These are phyloP conservation scores for Hyphopichia burtonii DNA, from an alignment of 1,139 yeast species.

Conservation along the genomic window DNA sequence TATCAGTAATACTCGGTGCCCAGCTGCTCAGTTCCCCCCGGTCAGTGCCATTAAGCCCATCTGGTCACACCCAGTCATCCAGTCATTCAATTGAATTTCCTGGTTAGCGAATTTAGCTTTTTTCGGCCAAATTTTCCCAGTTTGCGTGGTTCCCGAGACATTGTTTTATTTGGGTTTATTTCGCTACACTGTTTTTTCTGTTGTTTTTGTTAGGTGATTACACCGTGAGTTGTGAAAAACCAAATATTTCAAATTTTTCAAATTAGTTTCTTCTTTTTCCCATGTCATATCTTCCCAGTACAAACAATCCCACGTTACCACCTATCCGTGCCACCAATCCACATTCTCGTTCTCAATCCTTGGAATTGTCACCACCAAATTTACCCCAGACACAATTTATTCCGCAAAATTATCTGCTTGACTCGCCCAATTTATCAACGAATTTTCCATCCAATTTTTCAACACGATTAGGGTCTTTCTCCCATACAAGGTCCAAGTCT, in stretches of 20 bases:
- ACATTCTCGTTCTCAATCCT: background rate
- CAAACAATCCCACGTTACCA: background rate
- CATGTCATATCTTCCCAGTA: background rate
- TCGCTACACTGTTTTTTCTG: background rate
- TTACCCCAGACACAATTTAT: background rate
- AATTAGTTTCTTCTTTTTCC: background rate
- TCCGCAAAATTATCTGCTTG: background rate
- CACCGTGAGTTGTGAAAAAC: too few species aligned
- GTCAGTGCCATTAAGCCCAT: too few species aligned
- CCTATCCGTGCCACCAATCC: background rate
- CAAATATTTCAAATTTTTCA: background rate
- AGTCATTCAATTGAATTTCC: too few species aligned
- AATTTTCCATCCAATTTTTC: background rate
- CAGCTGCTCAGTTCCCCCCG: too few species aligned
- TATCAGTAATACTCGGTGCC: too few species aligned
- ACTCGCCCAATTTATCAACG: background rate
- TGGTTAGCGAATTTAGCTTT: too few species aligned
- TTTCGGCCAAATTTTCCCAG: background rate
- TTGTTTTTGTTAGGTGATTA: too few species aligned
- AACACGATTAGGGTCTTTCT: too few species aligned
- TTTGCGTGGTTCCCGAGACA: background rate
- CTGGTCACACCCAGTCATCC: too few species aligned
- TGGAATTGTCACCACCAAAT: background rate
- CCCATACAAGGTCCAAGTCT: background rate
- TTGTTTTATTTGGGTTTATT: too few species aligned